Evolutionary conservation across 2,329 filamentous ascomycete species (phyloP).

Genomic region (Ophiocordyceps camponoti-rufipedis): DNA sequence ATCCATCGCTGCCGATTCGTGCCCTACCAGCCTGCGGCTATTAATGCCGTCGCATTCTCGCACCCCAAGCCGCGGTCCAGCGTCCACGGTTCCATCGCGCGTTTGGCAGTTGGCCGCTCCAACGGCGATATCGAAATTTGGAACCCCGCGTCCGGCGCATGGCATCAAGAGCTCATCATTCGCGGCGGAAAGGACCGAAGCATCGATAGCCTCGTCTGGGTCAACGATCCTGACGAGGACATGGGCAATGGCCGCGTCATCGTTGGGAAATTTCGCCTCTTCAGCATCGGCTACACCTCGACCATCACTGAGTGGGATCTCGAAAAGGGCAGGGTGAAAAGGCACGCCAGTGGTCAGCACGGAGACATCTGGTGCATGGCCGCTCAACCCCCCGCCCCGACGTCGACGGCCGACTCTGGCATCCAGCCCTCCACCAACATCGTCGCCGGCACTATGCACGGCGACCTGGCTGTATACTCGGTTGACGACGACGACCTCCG

Average conservation of each 20-base stretch:
- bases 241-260: constrained; percentile 41
- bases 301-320: constrained; percentile 93
- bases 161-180: constrained; percentile 81
- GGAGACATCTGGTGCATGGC: constrained; percentile 95
- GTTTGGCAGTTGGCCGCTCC: constrained; percentile 75
- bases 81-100: constrained; percentile 35
- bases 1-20: constrained; percentile 96
- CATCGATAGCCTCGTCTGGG: constrained; percentile 84
- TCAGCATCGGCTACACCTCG: constrained; percentile 89
- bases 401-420: constrained; percentile 6
- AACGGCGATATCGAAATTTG: constrained; percentile 97
- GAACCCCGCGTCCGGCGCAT: constrained; percentile 68
- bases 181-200: constrained; percentile 69
- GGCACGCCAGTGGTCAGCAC: constrained; percentile 79
- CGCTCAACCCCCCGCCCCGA: constrained; percentile 46
- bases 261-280: constrained; percentile 63
- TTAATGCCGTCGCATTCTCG: constrained; percentile 90
- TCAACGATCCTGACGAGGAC: constrained; percentile 61
- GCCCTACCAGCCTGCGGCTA: constrained; percentile 74
- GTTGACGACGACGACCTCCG: constrained; percentile 69
- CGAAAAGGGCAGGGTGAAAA: constrained; percentile 54
- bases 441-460: constrained; percentile 78
- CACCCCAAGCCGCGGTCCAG: constrained; percentile 39
- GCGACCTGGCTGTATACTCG: constrained; percentile 71
- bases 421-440: constrained; percentile 37